Percentiles rank a stretch among this genome's conserved stretches.
These are phyloP conservation scores for Chernovozyma aurita DNA, from an alignment of 1,139 yeast species.

Conservation along the genomic window DNA sequence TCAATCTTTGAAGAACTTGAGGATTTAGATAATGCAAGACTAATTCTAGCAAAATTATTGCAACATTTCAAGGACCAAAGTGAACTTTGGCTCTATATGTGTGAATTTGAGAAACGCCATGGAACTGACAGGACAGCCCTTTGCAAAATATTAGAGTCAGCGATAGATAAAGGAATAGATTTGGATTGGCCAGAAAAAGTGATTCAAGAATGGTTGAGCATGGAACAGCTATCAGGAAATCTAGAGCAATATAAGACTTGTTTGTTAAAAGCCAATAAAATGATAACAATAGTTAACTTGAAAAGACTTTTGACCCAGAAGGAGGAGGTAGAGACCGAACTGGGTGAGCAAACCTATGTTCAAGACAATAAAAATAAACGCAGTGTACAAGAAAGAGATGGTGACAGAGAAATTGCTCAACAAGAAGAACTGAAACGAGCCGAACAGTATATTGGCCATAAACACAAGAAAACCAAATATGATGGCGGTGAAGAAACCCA, in stretches of 20 bases:
- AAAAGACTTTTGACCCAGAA: constrained; percentile 3
- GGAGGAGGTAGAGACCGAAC: not conserved
- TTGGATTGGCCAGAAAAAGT: constrained; percentile 52
- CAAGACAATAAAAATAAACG: not conserved
- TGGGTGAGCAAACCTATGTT: not conserved
- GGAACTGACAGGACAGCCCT: constrained; percentile 17
- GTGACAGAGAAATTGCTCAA: not conserved
- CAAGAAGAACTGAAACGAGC: not conserved
- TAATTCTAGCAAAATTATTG: constrained; percentile 23
- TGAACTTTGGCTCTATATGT: constrained; percentile 47
- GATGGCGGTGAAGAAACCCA: constrained; percentile 8
- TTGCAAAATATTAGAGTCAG: constrained; percentile 25
- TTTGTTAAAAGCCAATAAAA: constrained; percentile 16
- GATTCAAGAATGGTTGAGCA: constrained; percentile 42
- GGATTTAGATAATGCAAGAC: constrained; percentile 22
- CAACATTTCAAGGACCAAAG: constrained; percentile 26
- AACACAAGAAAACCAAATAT: constrained; percentile 7
- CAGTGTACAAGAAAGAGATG: not conserved
- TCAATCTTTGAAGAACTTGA: constrained; percentile 23
- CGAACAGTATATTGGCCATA: not conserved
- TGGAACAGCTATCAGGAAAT: constrained; percentile 34
- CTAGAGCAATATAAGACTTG: constrained; percentile 19
- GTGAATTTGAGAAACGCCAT: constrained; percentile 33
- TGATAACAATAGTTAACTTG: constrained; percentile 9
- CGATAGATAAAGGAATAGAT: constrained; percentile 20